Evolutionary conservation across 768 basidiomycete species (phyloP).

Genomic region (Lactarius vividus): DNA sequence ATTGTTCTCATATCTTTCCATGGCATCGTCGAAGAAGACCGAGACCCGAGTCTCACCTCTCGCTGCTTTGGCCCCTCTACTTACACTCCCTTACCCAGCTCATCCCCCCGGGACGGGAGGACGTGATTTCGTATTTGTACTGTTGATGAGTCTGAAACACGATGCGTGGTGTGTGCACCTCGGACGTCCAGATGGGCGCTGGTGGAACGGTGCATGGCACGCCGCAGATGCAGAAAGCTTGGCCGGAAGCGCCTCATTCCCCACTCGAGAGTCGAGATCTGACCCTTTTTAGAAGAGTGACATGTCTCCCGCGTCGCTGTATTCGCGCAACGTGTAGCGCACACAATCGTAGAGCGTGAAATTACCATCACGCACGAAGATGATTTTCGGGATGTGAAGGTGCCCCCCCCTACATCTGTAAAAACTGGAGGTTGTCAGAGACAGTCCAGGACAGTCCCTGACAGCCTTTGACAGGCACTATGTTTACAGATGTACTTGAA

Average conservation of each 20-base stretch:
- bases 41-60: slow-evolving; percentile 4
- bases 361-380: slow-evolving; percentile 4
- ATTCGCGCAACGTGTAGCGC: slow-evolving; percentile 14
- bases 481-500: too few species aligned
- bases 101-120: not conserved
- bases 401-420: too few species aligned
- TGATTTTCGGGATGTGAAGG: slow-evolving; percentile 14
- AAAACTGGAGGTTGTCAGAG: too few species aligned
- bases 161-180: slow-evolving; percentile 19
- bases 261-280: not conserved
- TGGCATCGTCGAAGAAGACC: slow-evolving; percentile 13
- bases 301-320: not conserved
- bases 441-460: too few species aligned
- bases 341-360: slow-evolving; percentile 7
- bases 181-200: slow-evolving; percentile 19
- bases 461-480: too few species aligned
- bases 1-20: not conserved
- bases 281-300: not conserved
- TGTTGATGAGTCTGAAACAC: slow-evolving; percentile 11
- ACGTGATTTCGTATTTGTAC: not conserved
- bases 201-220: slow-evolving; percentile 22
- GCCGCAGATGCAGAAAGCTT: slow-evolving; percentile 6
- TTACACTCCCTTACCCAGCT: slow-evolving; percentile 15
- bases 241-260: slow-evolving; percentile 1
- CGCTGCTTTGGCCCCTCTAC: slow-evolving; percentile 14